Evolutionary conservation across 805 yeast genomes (phyloP), one percentile per base, ranked within the genome.

Genomic region (Pichia gijzeniarum): DNA sequence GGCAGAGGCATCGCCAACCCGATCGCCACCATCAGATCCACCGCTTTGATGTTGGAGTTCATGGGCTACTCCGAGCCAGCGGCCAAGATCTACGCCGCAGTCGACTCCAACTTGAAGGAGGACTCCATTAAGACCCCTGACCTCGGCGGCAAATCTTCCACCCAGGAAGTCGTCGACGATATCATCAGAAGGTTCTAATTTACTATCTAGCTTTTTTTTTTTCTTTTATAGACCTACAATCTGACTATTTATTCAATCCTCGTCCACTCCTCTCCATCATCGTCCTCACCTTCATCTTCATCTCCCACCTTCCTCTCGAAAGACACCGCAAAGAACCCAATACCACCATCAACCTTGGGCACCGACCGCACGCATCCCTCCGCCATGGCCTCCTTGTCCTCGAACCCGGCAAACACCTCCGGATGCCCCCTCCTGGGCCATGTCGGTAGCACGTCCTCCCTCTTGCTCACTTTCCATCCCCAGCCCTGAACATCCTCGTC

Each of bases 21-120:
- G 54, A 82, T 93, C 60, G 99, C 99, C 47, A 93, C 99, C 42
- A 91, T 93, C 64, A 83, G 99, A 72, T 93, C 99, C 27, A 82
- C 97, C 48, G 99, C 98, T 47, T 75, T 93, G 64, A 83, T 93
- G 95, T 79, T 93, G 67, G 98, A 93, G 71, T 91, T 93, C 73
- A 79, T 93, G 80, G 98, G 98, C 50, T 77, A 84, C 70, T 69
- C 85, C 36, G 80, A 80, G 54, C 86, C 96, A 44, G 98, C 99
- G 51, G 88, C 95, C 52, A 79, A 82, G 59, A 93, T 93, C 57
- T 86, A 91, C 73, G 77, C 75, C 56, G 99, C 99, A 45, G 98
- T 91, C 47, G 97, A 93, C 64, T 93, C 90, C 51, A 87, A 89
- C 72, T 76, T 93, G 70, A 69, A 76, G 55, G 96, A 83, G 65